phyloP scores from a whole-genome alignment of 805 yeast species.

The Hanseniaspora taiwanica region DNA sequence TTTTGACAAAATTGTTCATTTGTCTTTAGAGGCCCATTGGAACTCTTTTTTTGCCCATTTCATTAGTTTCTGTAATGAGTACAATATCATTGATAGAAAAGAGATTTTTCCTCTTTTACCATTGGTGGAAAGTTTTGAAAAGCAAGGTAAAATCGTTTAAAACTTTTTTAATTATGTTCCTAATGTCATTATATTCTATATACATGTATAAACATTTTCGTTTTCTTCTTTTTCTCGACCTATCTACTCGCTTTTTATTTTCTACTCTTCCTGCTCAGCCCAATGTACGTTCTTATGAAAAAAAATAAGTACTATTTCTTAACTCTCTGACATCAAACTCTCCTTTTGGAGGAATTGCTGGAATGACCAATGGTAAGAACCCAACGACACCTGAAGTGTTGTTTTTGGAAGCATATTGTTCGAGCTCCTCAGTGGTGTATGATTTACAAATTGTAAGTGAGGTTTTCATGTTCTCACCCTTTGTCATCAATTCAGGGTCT shows the following conservation, averaged over 20 bases:
- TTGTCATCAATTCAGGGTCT: constrained; percentile 33
- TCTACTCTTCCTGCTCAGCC: neutral
- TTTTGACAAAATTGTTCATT: constrained; percentile 83
- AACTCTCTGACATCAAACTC: constrained; percentile 68
- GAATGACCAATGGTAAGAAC: constrained; percentile 56
- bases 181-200: neutral
- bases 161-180: neutral
- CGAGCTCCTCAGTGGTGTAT: constrained; percentile 12
- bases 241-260: neutral
- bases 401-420: constrained; percentile 10
- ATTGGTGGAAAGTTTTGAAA: constrained; percentile 66
- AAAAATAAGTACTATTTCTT: constrained; percentile 68
- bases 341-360: constrained; percentile 68
- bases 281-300: constrained; percentile 21
- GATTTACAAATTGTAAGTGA: constrained; percentile 46
- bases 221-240: neutral
- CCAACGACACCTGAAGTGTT: constrained; percentile 26
- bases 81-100: constrained; percentile 59
- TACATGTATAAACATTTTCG: neutral
- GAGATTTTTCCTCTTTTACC: constrained; percentile 72
- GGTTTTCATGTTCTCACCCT: constrained; percentile 48
- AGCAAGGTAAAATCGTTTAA: constrained; percentile 65
- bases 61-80: constrained; percentile 74
- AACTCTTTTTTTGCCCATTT: constrained; percentile 94
- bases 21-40: constrained; percentile 94